phyloP scores from a whole-genome alignment of 495 filamentous ascomycete species.

The Daldinia decipiens region DNA sequence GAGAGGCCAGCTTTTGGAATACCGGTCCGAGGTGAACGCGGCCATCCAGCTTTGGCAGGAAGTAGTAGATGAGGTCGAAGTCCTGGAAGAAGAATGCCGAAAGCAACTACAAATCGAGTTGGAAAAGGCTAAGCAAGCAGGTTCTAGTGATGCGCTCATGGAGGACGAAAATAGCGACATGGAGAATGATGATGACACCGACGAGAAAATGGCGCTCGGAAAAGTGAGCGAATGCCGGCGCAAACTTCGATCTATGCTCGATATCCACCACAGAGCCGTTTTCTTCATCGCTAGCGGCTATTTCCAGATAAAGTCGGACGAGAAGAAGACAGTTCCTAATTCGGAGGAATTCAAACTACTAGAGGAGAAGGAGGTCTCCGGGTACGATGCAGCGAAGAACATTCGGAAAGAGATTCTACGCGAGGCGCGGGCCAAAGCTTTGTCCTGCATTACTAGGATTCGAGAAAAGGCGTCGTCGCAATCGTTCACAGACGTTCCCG shows the following conservation, averaged over 20 bases:
- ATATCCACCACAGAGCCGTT: constrained; percentile 80
- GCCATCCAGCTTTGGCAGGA: constrained; percentile 75
- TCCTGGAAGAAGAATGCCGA: constrained; percentile 71
- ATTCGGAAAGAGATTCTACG: constrained; percentile 80
- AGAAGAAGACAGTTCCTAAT: constrained; percentile 66
- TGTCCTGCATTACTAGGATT: constrained; percentile 59
- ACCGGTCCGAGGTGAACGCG: constrained; percentile 60
- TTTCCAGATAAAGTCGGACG: constrained; percentile 80
- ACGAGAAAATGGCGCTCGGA: constrained; percentile 35
- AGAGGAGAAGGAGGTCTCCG: constrained; percentile 73
- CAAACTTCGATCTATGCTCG: constrained; percentile 74
- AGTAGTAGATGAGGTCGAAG: constrained; percentile 63
- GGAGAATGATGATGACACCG: constrained; percentile 49
- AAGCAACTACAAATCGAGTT: constrained; percentile 66
- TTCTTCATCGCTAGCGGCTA: constrained; percentile 88
- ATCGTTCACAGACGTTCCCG: constrained; percentile 71
- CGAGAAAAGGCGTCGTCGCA: constrained; percentile 57
- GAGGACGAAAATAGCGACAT: constrained; percentile 36
- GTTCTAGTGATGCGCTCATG: constrained; percentile 54
- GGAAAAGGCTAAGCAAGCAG: constrained; percentile 52
- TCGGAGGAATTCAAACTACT: constrained; percentile 72
- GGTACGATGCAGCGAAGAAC: constrained; percentile 79
- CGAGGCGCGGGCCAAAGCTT: constrained; percentile 46
- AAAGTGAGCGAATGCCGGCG: constrained; percentile 65
- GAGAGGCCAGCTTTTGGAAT: constrained; percentile 79